Percentiles rank a stretch among this genome's conserved stretches.
phyloP scores from a whole-genome alignment of 257 asterid genomes.

The Misopates orontium region DNA sequence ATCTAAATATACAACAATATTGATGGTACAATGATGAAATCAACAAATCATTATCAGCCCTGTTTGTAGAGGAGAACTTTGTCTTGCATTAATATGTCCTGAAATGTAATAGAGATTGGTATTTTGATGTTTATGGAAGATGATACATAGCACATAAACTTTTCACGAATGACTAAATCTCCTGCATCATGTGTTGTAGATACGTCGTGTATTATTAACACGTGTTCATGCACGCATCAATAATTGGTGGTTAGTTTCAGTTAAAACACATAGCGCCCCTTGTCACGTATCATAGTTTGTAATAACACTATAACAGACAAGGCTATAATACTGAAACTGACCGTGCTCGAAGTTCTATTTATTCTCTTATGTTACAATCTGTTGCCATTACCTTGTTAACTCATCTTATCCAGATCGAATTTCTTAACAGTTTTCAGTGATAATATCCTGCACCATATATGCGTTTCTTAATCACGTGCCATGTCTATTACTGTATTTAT shows the following conservation, averaged over 20 bases:
- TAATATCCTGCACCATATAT: constrained; percentile 4
- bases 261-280: no score
- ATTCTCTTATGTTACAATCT: neutral
- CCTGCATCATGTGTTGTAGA: no score
- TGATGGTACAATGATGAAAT: neutral
- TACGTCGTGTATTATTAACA: no score
- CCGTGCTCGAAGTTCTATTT: no score
- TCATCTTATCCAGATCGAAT: neutral
- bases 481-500: neutral
- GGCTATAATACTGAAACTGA: no score
- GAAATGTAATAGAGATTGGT: neutral
- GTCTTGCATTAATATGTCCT: neutral
- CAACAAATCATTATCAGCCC: neutral
- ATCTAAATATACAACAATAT: neutral
- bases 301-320: neutral
- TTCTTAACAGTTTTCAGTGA: neutral
- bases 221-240: no score
- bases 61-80: neutral
- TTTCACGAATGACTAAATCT: no score
- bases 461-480: neutral
- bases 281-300: no score
- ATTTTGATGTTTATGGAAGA: neutral
- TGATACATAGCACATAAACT: no score
- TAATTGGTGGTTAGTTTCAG: no score
- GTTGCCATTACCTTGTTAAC: neutral